Percentiles rank a stretch among this genome's conserved stretches.
Conservation (phyloP, 2,329 filamentous ascomycete species). For the Akanthomyces lecanii region DNA sequence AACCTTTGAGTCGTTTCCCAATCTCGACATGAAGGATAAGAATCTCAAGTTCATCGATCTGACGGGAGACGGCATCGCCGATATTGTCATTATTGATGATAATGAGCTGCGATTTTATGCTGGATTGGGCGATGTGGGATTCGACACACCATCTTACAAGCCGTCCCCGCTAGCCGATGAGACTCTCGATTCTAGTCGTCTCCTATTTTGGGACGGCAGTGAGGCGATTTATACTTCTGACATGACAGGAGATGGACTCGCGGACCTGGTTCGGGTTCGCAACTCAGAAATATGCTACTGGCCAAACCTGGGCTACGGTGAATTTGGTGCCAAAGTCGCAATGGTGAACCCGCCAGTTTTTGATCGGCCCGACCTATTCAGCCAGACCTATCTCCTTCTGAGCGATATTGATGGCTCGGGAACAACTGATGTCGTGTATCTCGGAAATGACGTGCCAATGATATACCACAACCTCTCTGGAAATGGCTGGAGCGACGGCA, state of each 20-base stretch:
- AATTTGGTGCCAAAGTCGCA: slow-evolving; percentile 26
- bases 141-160: background rate
- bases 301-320: slow-evolving; percentile 33
- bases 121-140: slow-evolving; percentile 13
- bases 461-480: slow-evolving; percentile 24
- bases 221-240: slow-evolving; percentile 22
- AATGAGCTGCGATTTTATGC: slow-evolving; percentile 18
- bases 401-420: slow-evolving; percentile 25
- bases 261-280: slow-evolving; percentile 25
- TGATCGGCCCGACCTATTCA: slow-evolving; percentile 21
- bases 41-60: slow-evolving; percentile 17
- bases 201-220: slow-evolving; percentile 17
- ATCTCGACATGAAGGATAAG: slow-evolving; percentile 3
- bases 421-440: slow-evolving; percentile 28
- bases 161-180: background rate
- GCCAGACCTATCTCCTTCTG: slow-evolving; percentile 19
- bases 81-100: slow-evolving; percentile 21
- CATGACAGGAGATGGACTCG: slow-evolving; percentile 27
- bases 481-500: slow-evolving; percentile 19
- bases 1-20: slow-evolving; percentile 8
- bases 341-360: slow-evolving; percentile 28
- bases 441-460: slow-evolving; percentile 13
- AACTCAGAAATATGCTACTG: slow-evolving; percentile 30
- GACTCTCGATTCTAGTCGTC: background rate
- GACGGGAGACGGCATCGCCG: slow-evolving; percentile 21